Conservation (phyloP, 495 filamentous ascomycete species). For the Melanomma pulvis-pyrius region DNA sequence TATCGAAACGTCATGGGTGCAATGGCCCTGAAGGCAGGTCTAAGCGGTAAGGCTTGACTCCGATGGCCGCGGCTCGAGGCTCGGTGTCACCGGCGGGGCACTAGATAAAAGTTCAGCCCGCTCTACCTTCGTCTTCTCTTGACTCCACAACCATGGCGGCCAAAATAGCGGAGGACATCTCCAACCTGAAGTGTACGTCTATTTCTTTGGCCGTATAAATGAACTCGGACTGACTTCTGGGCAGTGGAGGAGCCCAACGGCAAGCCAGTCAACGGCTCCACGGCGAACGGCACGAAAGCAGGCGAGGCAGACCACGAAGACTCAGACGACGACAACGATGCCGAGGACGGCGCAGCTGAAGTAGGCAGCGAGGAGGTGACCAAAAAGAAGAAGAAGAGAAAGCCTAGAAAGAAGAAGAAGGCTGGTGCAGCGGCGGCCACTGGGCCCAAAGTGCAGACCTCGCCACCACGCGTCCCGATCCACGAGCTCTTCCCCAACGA, state of each 20-base stretch:
- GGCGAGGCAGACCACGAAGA: slow-evolving; percentile 44
- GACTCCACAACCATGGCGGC: slow-evolving; percentile 36
- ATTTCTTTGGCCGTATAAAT: neutral
- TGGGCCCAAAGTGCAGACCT: slow-evolving; percentile 52
- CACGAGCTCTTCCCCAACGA: slow-evolving; percentile 54
- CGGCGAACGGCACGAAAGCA: slow-evolving; percentile 31
- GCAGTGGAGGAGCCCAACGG: slow-evolving; percentile 34
- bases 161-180: slow-evolving; percentile 30
- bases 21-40: neutral
- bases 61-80: neutral
- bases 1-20: slow-evolving; percentile 8
- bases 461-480: slow-evolving; percentile 59
- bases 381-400: slow-evolving; percentile 55
- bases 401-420: slow-evolving; percentile 58
- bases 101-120: neutral
- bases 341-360: slow-evolving; percentile 39
- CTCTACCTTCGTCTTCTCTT: neutral
- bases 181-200: slow-evolving; percentile 35
- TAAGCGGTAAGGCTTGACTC: neutral
- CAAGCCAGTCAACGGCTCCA: slow-evolving; percentile 27
- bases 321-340: slow-evolving; percentile 48
- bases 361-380: slow-evolving; percentile 36
- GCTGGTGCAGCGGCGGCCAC: slow-evolving; percentile 43
- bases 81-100: neutral
- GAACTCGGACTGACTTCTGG: neutral